Percentiles rank a stretch among this genome's conserved stretches.
Conservation (phyloP, 139 green algal species). For the Klebsormidium nitens region DNA sequence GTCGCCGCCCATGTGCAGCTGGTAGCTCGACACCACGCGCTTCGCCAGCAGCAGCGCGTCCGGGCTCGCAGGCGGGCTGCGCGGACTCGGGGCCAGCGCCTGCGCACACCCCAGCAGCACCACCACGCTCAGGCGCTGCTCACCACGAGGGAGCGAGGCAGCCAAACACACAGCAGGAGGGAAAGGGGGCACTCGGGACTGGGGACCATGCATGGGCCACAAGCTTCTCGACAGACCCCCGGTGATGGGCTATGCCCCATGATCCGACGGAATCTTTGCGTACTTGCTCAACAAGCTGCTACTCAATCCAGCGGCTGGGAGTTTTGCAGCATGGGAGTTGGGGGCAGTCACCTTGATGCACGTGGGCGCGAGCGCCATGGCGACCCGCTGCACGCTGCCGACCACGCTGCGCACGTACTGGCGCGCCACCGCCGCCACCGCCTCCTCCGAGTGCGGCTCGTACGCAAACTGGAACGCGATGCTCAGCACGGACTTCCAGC, state of each 20-base stretch:
- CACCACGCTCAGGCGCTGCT: not conserved
- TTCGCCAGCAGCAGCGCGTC: slow-evolving; percentile 4
- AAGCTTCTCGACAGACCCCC: not conserved
- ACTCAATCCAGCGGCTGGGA: not conserved
- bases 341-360: too few relatives aligned
- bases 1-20: not conserved
- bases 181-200: not conserved
- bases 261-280: not conserved
- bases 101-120: not conserved
- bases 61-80: not conserved
- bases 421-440: slow-evolving; percentile 18
- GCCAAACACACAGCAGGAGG: not conserved
- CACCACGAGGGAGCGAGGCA: not conserved
- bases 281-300: not conserved
- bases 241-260: not conserved
- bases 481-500: slow-evolving; percentile 28
- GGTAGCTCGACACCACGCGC: slow-evolving; percentile 18
- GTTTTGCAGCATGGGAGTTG: slow-evolving; percentile 7
- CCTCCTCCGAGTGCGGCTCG: slow-evolving; percentile 9
- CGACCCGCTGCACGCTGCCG: slow-evolving; percentile 16
- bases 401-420: slow-evolving; percentile 32
- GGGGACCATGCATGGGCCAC: not conserved
- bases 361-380: slow-evolving; percentile 11
- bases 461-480: slow-evolving; percentile 39
- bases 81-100: not conserved